These are phyloP conservation scores for Globisporangium polare DNA, from an alignment of 352 stramenopile genomes.

Conservation along the genomic window DNA sequence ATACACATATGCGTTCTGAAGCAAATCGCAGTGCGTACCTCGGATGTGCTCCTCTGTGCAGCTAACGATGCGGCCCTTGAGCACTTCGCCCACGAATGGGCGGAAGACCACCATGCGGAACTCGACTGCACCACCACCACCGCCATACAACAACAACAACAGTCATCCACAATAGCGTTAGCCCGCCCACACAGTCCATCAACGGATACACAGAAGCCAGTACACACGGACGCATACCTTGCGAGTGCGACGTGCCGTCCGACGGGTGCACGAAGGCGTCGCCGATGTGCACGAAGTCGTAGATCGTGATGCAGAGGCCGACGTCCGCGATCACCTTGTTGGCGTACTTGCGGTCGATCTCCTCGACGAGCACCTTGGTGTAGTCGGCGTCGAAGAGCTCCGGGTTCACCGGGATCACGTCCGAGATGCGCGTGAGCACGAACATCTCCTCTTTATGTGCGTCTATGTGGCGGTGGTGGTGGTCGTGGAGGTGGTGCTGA, in stretches of 20 bases:
- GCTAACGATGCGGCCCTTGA: slow-evolving; percentile 86
- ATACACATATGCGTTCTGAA: background rate
- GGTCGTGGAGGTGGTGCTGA: background rate
- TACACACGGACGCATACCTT: slow-evolving; percentile 23
- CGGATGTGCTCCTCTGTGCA: slow-evolving; percentile 88
- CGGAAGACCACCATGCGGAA: slow-evolving; percentile 89
- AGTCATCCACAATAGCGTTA: background rate
- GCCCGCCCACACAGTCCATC: background rate
- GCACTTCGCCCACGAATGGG: slow-evolving; percentile 84
- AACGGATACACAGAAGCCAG: background rate
- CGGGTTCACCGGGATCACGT: slow-evolving; percentile 80
- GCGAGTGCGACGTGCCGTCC: slow-evolving; percentile 84
- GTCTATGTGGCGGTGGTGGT: no score
- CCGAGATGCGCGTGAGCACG: slow-evolving; percentile 78
- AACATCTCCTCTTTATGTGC: slow-evolving; percentile 44
- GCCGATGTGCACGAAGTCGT: slow-evolving; percentile 87
- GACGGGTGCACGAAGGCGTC: slow-evolving; percentile 82
- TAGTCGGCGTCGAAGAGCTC: slow-evolving; percentile 82
- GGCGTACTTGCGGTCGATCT: slow-evolving; percentile 89
- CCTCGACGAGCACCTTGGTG: slow-evolving; percentile 81
- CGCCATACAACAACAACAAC: background rate
- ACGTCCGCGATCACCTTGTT: slow-evolving; percentile 89
- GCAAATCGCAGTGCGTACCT: slow-evolving; percentile 19
- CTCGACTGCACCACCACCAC: slow-evolving; percentile 44
- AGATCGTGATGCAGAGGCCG: slow-evolving; percentile 85